These are phyloP conservation scores for Sugiyamaella marilandica DNA, from an alignment of 805 yeast genomes.

Conservation along the genomic window DNA sequence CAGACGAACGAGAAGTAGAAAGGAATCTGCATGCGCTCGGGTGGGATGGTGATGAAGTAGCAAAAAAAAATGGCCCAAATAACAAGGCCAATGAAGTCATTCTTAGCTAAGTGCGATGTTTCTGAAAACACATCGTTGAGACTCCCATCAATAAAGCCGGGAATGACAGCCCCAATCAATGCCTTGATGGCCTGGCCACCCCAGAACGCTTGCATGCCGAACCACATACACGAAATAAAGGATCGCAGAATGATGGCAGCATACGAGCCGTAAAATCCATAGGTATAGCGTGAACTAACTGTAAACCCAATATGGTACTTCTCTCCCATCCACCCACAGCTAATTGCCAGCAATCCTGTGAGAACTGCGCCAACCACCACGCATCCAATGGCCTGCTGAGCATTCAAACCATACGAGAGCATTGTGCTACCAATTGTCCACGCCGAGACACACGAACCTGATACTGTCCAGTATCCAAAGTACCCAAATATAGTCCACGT, in stretches of 20 bases:
- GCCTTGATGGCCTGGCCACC: constrained; percentile 40
- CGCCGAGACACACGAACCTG: neutral
- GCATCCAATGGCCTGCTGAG: neutral
- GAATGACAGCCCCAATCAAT: constrained; percentile 25
- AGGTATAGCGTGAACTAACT: constrained; percentile 40
- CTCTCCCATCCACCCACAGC: neutral
- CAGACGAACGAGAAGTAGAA: constrained; percentile 36
- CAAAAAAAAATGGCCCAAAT: constrained; percentile 29
- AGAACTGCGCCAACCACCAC: neutral
- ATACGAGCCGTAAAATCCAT: constrained; percentile 44
- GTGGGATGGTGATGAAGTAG: constrained; percentile 15
- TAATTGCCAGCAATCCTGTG: neutral
- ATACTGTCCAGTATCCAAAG: neutral
- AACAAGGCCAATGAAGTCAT: constrained; percentile 40
- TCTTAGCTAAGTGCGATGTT: constrained; percentile 32
- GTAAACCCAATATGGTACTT: constrained; percentile 48
- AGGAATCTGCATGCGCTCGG: constrained; percentile 31
- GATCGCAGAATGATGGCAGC: constrained; percentile 42
- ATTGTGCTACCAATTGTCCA: neutral
- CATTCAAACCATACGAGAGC: neutral
- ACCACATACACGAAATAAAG: constrained; percentile 45
- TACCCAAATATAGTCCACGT: neutral
- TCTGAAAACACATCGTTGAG: constrained; percentile 39
- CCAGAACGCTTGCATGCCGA: constrained; percentile 41
- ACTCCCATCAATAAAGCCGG: constrained; percentile 31